phyloP scores from a whole-genome alignment of 176 grass and related monocot species.

The Guadua angustifolia region DNA sequence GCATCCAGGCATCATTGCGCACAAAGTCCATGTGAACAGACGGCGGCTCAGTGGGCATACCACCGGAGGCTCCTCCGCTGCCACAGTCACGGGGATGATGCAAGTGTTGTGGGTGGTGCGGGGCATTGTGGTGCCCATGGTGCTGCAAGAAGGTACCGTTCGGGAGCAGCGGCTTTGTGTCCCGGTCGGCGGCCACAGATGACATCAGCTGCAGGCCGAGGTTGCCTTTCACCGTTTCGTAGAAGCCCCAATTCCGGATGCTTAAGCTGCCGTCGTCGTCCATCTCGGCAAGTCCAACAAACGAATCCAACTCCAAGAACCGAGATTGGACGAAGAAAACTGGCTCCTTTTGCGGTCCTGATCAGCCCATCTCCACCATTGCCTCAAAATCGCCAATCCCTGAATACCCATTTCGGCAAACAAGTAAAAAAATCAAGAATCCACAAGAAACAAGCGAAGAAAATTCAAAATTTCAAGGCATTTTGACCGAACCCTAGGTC shows the following conservation, averaged over 20 bases:
- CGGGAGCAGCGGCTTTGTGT: conserved; percentile 62
- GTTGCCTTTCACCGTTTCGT: conserved; percentile 72
- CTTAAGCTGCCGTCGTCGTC: conserved; percentile 56
- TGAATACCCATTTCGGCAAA: conserved; percentile 34
- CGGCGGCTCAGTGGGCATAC: conserved; percentile 32
- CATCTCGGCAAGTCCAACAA: conserved; percentile 42
- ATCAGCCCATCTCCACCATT: conserved; percentile 49
- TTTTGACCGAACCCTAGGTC: conserved; percentile 46
- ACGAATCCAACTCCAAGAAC: conserved; percentile 41
- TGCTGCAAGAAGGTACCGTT: conserved; percentile 41
- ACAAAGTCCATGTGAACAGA: conserved; percentile 62
- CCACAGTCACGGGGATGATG: conserved; percentile 38
- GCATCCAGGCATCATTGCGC: conserved; percentile 63
- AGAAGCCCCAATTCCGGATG: conserved; percentile 88
- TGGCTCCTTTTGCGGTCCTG: conserved; percentile 13
- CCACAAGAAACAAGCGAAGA: background rate
- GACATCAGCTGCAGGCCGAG: conserved; percentile 86
- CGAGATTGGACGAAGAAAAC: background rate
- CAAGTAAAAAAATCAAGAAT: conserved; percentile 25
- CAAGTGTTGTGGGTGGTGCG: conserved; percentile 40
- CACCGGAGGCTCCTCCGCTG: conserved; percentile 6
- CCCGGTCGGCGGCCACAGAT: conserved; percentile 52
- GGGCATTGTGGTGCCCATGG: conserved; percentile 24
- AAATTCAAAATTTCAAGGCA: conserved; percentile 14
- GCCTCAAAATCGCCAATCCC: conserved; percentile 35